Conservation (phyloP, 2,329 filamentous ascomycete species). For the Fusarium incarnatum region DNA sequence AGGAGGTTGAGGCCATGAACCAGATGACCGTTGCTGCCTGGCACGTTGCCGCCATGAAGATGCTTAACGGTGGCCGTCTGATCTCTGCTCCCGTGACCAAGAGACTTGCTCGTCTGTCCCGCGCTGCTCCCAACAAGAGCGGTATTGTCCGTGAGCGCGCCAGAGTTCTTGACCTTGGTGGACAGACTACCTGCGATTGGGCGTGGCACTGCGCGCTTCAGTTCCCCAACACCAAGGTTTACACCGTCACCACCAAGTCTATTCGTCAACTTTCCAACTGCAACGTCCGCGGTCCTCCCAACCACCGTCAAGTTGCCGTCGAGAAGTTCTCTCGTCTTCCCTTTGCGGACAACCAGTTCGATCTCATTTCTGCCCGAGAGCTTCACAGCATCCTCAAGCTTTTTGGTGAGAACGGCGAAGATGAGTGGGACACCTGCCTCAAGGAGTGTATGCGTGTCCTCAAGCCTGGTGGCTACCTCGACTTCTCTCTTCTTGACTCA, state of each 20-base stretch:
- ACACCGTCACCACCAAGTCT: conserved; percentile 84
- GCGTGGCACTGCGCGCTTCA: conserved; percentile 92
- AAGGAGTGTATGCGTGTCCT: conserved; percentile 89
- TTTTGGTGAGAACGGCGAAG: conserved; percentile 72
- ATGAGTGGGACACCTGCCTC: conserved; percentile 90
- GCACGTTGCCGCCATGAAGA: conserved; percentile 71
- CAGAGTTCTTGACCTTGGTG: conserved; percentile 86
- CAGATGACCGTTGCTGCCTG: conserved; percentile 74
- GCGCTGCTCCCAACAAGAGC: conserved; percentile 57
- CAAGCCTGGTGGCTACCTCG: conserved; percentile 92
- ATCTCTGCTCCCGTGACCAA: conserved; percentile 73
- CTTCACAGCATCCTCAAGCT: conserved; percentile 87
- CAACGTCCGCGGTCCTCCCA: conserved; percentile 83
- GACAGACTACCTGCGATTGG: conserved; percentile 89
- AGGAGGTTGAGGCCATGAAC: conserved; percentile 81
- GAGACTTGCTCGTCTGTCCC: conserved; percentile 67
- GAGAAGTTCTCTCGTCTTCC: conserved; percentile 82
- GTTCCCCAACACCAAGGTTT: conserved; percentile 86
- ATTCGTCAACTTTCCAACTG: conserved; percentile 77
- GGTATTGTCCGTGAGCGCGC: conserved; percentile 64
- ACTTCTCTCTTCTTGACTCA: conserved; percentile 90
- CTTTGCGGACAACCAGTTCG: conserved; percentile 87
- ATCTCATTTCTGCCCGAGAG: conserved; percentile 89
- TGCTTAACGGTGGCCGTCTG: conserved; percentile 72
- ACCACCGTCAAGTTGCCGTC: conserved; percentile 87